Evolutionary conservation across 2,329 filamentous ascomycete species (phyloP).

Genomic region (Plenodomus lindquistii): DNA sequence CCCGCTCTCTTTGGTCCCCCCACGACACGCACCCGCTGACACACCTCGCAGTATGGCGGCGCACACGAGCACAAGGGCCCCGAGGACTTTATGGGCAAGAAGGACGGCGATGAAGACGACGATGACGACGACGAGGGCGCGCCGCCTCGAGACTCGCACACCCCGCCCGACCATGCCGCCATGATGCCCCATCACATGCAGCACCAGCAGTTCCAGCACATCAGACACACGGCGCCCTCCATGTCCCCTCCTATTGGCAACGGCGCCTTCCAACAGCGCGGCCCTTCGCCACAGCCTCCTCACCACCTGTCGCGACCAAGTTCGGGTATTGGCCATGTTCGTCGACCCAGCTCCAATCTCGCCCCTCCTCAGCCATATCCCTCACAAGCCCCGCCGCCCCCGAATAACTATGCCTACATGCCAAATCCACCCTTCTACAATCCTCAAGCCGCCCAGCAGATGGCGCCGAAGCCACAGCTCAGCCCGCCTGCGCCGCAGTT

Average conservation of each 20-base stretch:
- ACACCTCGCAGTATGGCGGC: constrained; percentile 72
- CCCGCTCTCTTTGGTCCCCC: no score
- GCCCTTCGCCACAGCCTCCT: constrained; percentile 80
- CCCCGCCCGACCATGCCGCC: constrained; percentile 64
- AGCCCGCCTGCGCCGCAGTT: constrained; percentile 49
- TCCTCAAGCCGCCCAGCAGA: constrained; percentile 59
- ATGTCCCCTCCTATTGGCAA: constrained; percentile 87
- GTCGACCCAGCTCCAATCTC: constrained; percentile 75
- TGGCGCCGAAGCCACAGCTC: constrained; percentile 47
- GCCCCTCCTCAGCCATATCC: constrained; percentile 66
- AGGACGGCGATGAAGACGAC: constrained; percentile 74
- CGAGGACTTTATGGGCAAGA: constrained; percentile 82
- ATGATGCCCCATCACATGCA: constrained; percentile 55
- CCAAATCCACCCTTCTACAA: constrained; percentile 86
- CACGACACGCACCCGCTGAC: constrained; percentile 14
- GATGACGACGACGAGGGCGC: constrained; percentile 76
- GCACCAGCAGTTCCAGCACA: constrained; percentile 71
- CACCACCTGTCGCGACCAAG: constrained; percentile 71
- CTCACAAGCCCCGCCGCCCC: constrained; percentile 63
- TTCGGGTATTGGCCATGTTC: constrained; percentile 74
- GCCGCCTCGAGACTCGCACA: constrained; percentile 69
- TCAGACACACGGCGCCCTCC: constrained; percentile 80
- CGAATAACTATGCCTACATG: constrained; percentile 80
- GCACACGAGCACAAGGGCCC: constrained; percentile 97
- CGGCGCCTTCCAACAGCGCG: constrained; percentile 68